Evolutionary conservation across 345 rosid species (phyloP).

Genomic region (Abelmoschus esculentus): DNA sequence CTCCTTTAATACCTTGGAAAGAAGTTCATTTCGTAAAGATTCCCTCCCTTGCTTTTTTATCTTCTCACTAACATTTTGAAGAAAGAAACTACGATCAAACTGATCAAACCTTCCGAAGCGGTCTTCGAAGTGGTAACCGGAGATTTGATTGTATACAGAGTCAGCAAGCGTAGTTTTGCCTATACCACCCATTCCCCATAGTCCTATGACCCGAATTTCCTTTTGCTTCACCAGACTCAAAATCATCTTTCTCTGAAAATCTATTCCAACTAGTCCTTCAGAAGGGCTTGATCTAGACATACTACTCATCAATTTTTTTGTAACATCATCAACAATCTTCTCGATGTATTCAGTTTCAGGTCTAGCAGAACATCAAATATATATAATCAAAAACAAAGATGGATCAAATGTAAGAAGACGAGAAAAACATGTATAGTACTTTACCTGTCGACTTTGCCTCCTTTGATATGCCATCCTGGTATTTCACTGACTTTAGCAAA

Average conservation of each 20-base stretch:
- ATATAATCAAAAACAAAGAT: background rate
- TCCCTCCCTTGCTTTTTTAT: background rate
- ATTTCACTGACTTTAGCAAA: too few species aligned
- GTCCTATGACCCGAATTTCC: background rate
- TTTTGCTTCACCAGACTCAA: background rate
- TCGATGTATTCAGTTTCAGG: background rate
- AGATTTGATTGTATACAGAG: background rate
- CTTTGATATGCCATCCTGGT: too few species aligned
- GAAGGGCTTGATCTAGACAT: background rate
- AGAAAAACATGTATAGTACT: too few species aligned
- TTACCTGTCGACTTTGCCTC: too few species aligned
- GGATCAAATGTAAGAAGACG: background rate
- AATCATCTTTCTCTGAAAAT: background rate
- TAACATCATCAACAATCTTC: background rate
- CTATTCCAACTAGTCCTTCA: background rate
- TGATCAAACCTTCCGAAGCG: too few species aligned
- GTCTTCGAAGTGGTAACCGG: too few species aligned
- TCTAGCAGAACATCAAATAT: background rate
- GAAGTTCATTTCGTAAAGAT: background rate
- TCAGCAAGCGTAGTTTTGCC: background rate
- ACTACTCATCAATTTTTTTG: background rate
- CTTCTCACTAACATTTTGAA: background rate
- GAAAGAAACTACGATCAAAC: background rate
- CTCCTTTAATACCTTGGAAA: background rate
- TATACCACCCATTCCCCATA: background rate